phyloP scores from a whole-genome alignment of 495 filamentous ascomycete species.

The Neurospora sp. region DNA sequence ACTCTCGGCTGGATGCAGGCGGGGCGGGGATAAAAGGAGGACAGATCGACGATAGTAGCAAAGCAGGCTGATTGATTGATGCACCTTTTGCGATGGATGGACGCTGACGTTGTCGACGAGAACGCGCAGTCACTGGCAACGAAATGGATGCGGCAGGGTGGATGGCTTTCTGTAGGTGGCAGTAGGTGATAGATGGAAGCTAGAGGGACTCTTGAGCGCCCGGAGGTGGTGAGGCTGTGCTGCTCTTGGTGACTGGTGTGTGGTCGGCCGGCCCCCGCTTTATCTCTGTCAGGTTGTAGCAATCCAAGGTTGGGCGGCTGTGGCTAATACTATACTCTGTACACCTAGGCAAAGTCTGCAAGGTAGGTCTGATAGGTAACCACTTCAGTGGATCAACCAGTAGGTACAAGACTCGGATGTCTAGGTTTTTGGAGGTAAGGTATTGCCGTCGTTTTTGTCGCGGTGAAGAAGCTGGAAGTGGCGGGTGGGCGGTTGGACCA shows the following conservation, averaged over 20 bases:
- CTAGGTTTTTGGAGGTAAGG: neutral
- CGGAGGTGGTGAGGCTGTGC: slow-evolving; percentile 23
- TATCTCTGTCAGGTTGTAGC: neutral
- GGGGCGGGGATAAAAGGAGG: neutral
- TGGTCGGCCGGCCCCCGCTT: slow-evolving; percentile 10
- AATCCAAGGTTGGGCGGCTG: neutral
- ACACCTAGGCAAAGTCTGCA: neutral
- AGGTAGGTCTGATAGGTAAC: neutral
- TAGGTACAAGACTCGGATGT: neutral
- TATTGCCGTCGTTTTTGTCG: neutral
- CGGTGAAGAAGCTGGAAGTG: neutral
- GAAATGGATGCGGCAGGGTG: slow-evolving; percentile 1
- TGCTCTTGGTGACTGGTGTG: slow-evolving; percentile 3
- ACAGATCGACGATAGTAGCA: neutral
- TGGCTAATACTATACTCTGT: neutral
- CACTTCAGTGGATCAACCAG: neutral
- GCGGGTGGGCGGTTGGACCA: neutral
- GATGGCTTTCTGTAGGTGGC: neutral
- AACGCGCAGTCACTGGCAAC: slow-evolving; percentile 3
- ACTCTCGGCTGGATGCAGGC: neutral
- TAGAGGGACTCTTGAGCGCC: slow-evolving; percentile 5
- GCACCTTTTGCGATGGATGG: neutral
- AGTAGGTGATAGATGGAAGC: slow-evolving; percentile 4
- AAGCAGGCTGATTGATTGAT: neutral
- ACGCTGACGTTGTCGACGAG: neutral